Evolutionary conservation across 495 filamentous ascomycete genomes (phyloP), one percentile per base, ranked within the genome.

Genomic region (Trichoderma parareesei): DNA sequence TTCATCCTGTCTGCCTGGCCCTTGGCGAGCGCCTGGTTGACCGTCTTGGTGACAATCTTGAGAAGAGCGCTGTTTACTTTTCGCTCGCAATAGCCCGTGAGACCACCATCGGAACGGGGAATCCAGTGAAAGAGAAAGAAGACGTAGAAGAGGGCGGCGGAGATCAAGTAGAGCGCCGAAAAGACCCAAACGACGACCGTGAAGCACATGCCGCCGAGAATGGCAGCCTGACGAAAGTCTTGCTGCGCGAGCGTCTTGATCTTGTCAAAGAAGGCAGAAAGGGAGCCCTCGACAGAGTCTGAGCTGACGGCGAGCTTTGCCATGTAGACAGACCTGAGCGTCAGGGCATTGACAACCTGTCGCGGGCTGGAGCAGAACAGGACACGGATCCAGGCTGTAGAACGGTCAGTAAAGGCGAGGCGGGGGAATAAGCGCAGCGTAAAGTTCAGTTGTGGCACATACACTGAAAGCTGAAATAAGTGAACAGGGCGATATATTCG

Each of bases 381-480:
- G 38, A 92, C 86, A 60, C 91, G 89, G 72, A 97, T 83, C 88
- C 94, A 97, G 62, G 89, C 90, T 90, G 8, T 49, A 49, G 5
- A 20, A 49, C 67, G 49, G 65, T 61, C 53, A 64, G 43, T 44
- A 62, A 57, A 37, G 38, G 18, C 16, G 60, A 42, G 60, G 8
- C 9, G 5, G 27, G 27, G 14, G 37, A 57, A 14, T 9, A 35
- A 57, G 13, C 1, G 53, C 1, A 48, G n/a, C 8, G n/a, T 48
- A 5, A 14, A 8, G 13, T 49, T 14, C 7, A 40, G 5, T 16
- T 48, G 44, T 35, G 38, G 16, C 37, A 73, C 84, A 77, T 73
- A 91, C 91, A 87, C 78, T 97, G 88, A 73, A 97, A 97, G 18
- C 89, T 88, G 75, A 97, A 98, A 71, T 96, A 97, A 40, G 91